Evolutionary conservation across 1,284 basidiomycete genomes (phyloP), one percentile per base, ranked within the genome.

Genomic region (Boletellus deceptivus): DNA sequence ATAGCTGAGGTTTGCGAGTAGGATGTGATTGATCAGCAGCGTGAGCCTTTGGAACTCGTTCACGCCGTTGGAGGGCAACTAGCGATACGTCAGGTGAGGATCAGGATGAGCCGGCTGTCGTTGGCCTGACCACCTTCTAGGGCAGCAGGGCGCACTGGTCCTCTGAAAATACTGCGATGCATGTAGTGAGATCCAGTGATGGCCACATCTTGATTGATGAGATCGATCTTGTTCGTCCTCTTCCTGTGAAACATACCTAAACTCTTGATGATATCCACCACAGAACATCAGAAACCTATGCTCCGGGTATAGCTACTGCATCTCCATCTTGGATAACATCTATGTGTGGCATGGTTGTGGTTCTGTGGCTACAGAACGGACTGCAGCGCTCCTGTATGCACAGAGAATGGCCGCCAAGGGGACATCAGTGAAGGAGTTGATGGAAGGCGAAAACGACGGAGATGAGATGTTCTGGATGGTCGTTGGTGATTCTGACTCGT

Each of bases 381-480:
- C 72, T 36, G 83, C 80, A 4, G 86, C 86, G 0, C 56, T 79
- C 13, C 66, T 72, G 53, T 91, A 91, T 64, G 85, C 79, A 6
- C 68, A 72, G 39, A 67, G 64, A 6, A 68, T 90, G 27, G 69
- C 72, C 1, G 57, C 63, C 7, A 70, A 69, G 27, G 65, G 71
- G 4, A 68, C 68, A 4, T 65, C 64, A 11, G 68, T 82, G 20
- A 67, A 79, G 8, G 82, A 86, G 53, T 73, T 89, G 7, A 58
- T 64, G 3, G 86, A 91, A 61, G 80, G 80, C n/a, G 76, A 80
- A 57, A 77, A 76, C 46, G 76, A 78, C 24, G 68, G 70, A 35
- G 68, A 76, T 49, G 86, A 89, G 50, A 82, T 90, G 78, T 90
- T 91, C 61, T 89, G 89, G 86, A 83, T 88, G 80, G 78, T 87